phyloP scores from a whole-genome alignment of 129 eudicot species.

The Flaveria trinervia region DNA sequence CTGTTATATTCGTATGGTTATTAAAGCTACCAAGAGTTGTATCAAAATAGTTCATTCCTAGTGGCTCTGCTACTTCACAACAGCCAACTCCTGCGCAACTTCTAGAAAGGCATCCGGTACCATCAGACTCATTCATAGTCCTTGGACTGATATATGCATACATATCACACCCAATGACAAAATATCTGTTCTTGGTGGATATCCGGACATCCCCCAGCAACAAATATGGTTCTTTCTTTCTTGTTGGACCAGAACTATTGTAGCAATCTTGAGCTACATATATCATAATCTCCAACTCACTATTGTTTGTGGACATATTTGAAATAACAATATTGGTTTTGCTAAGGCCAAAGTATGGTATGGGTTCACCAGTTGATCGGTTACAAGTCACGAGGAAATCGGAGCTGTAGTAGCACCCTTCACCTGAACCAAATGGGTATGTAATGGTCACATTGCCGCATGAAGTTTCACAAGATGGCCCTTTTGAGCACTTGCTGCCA shows the following conservation, averaged over 20 bases:
- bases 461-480: constrained; percentile 11
- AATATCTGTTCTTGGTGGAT: constrained; percentile 29
- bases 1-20: constrained; percentile 7
- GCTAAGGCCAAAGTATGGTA: neutral
- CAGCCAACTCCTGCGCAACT: constrained; percentile 45
- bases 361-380: constrained; percentile 3
- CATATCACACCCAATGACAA: constrained; percentile 36
- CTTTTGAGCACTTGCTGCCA: constrained; percentile 17
- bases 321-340: neutral
- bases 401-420: constrained; percentile 15
- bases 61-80: constrained; percentile 33
- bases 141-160: neutral
- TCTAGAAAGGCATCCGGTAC: constrained; percentile 20
- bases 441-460: constrained; percentile 27
- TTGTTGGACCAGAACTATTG: neutral
- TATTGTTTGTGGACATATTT: neutral
- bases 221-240: neutral
- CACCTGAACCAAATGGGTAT: constrained; percentile 35
- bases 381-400: constrained; percentile 30
- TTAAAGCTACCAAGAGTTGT: neutral
- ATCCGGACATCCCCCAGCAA: neutral
- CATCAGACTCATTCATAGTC: neutral
- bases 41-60: neutral
- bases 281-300: constrained; percentile 17
- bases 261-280: constrained; percentile 27